These are phyloP conservation scores for Artemisia tridentata DNA, from an alignment of 129 eudicot species.

Conservation along the genomic window DNA sequence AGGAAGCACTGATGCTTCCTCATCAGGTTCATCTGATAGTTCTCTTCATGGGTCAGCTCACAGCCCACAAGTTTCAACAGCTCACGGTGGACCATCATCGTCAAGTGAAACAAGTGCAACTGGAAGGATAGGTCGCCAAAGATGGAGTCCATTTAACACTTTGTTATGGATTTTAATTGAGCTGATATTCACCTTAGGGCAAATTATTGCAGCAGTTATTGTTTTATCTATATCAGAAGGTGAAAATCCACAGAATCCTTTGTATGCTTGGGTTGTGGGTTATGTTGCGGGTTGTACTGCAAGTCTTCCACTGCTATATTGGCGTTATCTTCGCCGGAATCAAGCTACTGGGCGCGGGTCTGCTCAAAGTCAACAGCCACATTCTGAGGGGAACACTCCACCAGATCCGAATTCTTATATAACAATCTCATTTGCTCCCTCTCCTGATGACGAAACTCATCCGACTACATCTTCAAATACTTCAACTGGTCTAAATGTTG, in stretches of 20 bases:
- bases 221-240: slow-evolving; percentile 45
- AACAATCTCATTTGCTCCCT: slow-evolving; percentile 47
- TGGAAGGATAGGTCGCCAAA: slow-evolving; percentile 33
- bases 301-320: slow-evolving; percentile 53
- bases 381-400: slow-evolving; percentile 29
- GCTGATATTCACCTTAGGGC: slow-evolving; percentile 48
- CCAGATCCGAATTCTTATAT: slow-evolving; percentile 53
- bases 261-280: slow-evolving; percentile 72
- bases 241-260: slow-evolving; percentile 62
- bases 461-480: slow-evolving; percentile 31
- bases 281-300: slow-evolving; percentile 56
- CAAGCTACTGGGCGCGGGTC: slow-evolving; percentile 38
- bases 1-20: slow-evolving; percentile 36
- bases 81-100: slow-evolving; percentile 32
- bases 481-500: slow-evolving; percentile 29
- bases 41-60: slow-evolving; percentile 25
- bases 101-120: slow-evolving; percentile 29
- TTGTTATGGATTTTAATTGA: slow-evolving; percentile 55
- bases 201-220: slow-evolving; percentile 52
- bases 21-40: slow-evolving; percentile 25
- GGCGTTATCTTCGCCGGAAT: slow-evolving; percentile 61
- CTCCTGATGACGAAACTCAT: slow-evolving; percentile 45
- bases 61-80: slow-evolving; percentile 22
- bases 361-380: slow-evolving; percentile 37
- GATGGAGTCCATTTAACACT: slow-evolving; percentile 63